Evolutionary conservation across 371 early-diverging fungal species (phyloP), one percentile per base, ranked within the genome.

Genomic region (Saksenaea oblongispora): DNA sequence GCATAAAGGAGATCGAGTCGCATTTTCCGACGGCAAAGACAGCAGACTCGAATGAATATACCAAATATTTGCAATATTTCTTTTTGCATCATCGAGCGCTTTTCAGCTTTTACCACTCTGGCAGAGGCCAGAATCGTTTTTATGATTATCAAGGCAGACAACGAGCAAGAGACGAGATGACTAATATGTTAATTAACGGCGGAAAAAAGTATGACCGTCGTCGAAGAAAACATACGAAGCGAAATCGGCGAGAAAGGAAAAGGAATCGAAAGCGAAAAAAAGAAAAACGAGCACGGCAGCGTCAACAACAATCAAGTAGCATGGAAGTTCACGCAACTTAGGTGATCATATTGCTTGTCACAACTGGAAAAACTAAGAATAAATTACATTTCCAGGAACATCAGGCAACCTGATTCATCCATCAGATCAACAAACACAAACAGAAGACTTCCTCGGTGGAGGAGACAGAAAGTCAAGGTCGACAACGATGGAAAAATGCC

Each of bases 71-170:
- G 17, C 8, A 24, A 13, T 56, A 56, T 17, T 24, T 56, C 17
- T 17, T 56, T 17, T 17, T 17, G 17, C 56, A 56, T 31, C 26
- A 34, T 24, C 11, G 3, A 28, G 34, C 5, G 1, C 28, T 56
- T 56, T 34, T 56, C 18, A 34, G 14, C 7, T 36, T 56, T 34
- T 56, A 56, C 31, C 17, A 34, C 35, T 5, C 34, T 35, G 35
- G 17, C 18, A 28, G 56, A 28, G 26, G 34, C 13, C 26, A 54
- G 24, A 22, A 1, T 13, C 37, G 56, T 4, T 65, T 65, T 54
- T 13, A 57, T n/a, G 56, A 65, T 17, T 65, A 65, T 37, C 37
- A 56, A 54, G 65, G 65, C 35, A 24, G 42, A 13, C 65, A 65
- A 36, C 55, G 47, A 8, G 56, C 61, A 22, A 18, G 13, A n/a